Percentiles rank a stretch among this genome's conserved stretches.
Evolutionary conservation across 1,139 yeast species (phyloP).

Genomic region (Yamadazyma buinensis): DNA sequence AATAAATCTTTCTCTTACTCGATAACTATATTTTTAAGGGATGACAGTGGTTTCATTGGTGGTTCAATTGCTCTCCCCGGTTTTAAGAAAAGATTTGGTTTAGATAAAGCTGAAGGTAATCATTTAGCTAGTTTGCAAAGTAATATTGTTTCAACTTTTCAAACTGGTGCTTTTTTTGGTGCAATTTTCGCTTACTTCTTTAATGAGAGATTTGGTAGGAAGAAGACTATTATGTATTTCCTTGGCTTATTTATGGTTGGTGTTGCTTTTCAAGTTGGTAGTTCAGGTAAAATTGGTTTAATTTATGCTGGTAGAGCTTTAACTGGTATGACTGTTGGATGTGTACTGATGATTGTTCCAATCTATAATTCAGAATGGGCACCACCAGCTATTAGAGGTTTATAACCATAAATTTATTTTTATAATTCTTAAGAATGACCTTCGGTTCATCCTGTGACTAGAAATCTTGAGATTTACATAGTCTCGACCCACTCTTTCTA

Average conservation of each 20-base stretch:
- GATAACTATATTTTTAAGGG: too few species aligned
- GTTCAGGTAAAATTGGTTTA: constrained; percentile 4
- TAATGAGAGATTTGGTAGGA: constrained; percentile 23
- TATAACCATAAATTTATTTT: too few species aligned
- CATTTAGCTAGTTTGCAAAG: constrained; percentile 16
- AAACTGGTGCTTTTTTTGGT: constrained; percentile 31
- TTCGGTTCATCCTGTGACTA: too few species aligned
- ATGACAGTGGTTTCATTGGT: too few species aligned
- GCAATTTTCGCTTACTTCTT: constrained; percentile 22
- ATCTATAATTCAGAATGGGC: constrained; percentile 27
- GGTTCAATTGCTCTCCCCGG: too few species aligned
- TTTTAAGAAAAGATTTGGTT: constrained; percentile 22
- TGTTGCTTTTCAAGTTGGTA: constrained; percentile 24
- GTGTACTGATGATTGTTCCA: constrained; percentile 27
- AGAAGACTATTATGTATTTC: constrained; percentile 19
- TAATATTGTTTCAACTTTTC: constrained; percentile 29
- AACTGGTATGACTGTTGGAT: constrained; percentile 30
- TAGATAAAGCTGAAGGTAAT: constrained; percentile 16
- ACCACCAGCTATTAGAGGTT: constrained; percentile 26
- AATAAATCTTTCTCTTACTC: too few species aligned
- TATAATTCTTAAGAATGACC: too few species aligned
- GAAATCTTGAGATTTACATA: too few species aligned
- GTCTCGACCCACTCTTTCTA: too few species aligned
- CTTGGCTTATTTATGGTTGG: constrained; percentile 37
- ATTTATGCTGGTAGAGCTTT: constrained; percentile 23